Conservation (phyloP, 129 eudicot species). For the Tagetes erecta region DNA sequence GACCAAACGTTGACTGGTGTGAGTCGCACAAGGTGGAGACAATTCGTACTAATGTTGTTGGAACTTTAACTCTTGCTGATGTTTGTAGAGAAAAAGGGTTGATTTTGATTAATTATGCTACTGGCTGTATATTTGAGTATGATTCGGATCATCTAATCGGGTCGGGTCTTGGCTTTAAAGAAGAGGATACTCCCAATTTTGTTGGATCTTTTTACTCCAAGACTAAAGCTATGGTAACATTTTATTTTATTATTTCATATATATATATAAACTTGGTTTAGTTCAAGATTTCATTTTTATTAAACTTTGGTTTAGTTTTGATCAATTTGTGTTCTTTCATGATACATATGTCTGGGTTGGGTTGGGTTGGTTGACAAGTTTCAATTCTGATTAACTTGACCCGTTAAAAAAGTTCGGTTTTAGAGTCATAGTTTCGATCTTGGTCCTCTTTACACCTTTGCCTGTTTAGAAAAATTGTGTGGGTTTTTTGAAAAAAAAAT, state of each 20-base stretch:
- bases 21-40: slow-evolving; percentile 74
- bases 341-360: not conserved
- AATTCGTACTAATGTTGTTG: slow-evolving; percentile 62
- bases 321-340: slow-evolving; percentile 7
- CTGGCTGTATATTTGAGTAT: slow-evolving; percentile 72
- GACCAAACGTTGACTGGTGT: slow-evolving; percentile 84
- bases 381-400: too few species aligned
- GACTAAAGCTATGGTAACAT: slow-evolving; percentile 83
- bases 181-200: slow-evolving; percentile 32
- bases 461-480: not conserved
- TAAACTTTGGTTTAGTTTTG: not conserved
- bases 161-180: slow-evolving; percentile 63
- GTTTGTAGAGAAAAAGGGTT: slow-evolving; percentile 62
- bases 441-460: too few species aligned
- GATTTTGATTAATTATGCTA: slow-evolving; percentile 61
- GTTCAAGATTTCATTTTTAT: not conserved
- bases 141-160: slow-evolving; percentile 52
- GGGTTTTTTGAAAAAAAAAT: not conserved
- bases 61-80: slow-evolving; percentile 66
- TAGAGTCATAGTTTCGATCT: too few species aligned
- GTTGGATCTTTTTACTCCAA: slow-evolving; percentile 74
- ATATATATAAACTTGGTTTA: not conserved
- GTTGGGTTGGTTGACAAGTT: too few species aligned
- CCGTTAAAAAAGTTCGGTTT: too few species aligned
- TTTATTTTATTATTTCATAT: too few species aligned